These are phyloP conservation scores for Helianthus tuberosus DNA, from an alignment of 129 eudicot species.

Conservation along the genomic window DNA sequence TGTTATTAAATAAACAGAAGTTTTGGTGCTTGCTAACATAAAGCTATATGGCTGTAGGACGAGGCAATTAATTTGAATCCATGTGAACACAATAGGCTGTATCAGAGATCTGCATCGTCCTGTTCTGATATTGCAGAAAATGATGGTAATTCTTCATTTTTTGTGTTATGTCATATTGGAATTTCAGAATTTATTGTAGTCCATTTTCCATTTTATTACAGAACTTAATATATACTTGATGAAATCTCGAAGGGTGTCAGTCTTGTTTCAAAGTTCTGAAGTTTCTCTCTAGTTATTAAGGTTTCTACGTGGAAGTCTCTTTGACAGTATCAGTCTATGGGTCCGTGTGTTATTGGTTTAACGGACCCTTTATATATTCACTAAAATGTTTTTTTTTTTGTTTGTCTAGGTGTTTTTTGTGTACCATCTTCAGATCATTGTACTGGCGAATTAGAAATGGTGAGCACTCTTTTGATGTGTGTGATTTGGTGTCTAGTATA, in stretches of 20 bases:
- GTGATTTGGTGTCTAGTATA: background rate
- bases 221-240: conserved; percentile 25
- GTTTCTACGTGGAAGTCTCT: conserved; percentile 9
- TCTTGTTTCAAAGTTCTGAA: conserved; percentile 22
- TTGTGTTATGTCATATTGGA: conserved; percentile 1
- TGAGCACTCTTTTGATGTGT: conserved; percentile 33
- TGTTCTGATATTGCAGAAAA: conserved; percentile 39
- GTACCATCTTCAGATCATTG: conserved; percentile 45
- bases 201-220: conserved; percentile 3
- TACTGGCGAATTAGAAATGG: conserved; percentile 52
- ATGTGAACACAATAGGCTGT: conserved; percentile 47
- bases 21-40: conserved; percentile 17
- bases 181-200: conserved; percentile 18
- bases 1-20: conserved; percentile 3
- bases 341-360: conserved; percentile 14
- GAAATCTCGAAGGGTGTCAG: conserved; percentile 18
- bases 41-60: conserved; percentile 41
- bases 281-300: conserved; percentile 24
- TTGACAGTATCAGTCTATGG: conserved; percentile 5
- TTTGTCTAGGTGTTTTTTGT: conserved; percentile 45
- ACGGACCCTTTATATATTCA: conserved; percentile 3
- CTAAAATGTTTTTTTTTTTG: conserved; percentile 4
- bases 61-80: conserved; percentile 40
- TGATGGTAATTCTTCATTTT: conserved; percentile 36
- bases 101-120: conserved; percentile 43